Evolutionary conservation across 176 grass and related monocot species (phyloP).

Genomic region (Bolboschoenus planiculmis): DNA sequence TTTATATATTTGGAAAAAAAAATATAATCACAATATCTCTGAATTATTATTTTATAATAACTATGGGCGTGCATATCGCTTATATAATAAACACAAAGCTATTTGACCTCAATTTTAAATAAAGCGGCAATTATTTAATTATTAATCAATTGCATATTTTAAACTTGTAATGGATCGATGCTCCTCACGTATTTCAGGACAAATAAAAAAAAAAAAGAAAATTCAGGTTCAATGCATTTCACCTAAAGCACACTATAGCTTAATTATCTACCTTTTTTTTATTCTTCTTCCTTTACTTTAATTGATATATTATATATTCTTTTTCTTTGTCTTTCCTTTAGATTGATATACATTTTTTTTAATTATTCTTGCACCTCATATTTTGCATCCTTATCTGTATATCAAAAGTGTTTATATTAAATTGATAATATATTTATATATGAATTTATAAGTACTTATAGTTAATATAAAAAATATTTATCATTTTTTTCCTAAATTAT

Average conservation of each 20-base stretch:
- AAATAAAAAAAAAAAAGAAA: slow-evolving; percentile 6
- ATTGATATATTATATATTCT: too few species aligned
- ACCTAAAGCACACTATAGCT: background rate
- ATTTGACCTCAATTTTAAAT: background rate
- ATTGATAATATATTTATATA: too few species aligned
- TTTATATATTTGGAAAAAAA: background rate
- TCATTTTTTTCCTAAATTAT: too few species aligned
- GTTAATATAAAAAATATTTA: too few species aligned
- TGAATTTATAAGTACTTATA: too few species aligned
- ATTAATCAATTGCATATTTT: slow-evolving; percentile 5
- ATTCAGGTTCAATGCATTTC: background rate
- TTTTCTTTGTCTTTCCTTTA: too few species aligned
- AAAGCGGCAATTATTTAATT: background rate
- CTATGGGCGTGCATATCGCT: background rate
- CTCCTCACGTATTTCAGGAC: background rate
- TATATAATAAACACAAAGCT: background rate
- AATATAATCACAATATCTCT: background rate
- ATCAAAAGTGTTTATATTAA: too few species aligned
- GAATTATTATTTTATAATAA: too few species aligned
- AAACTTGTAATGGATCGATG: slow-evolving; percentile 6
- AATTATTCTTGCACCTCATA: too few species aligned
- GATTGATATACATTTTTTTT: too few species aligned
- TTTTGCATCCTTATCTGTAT: too few species aligned
- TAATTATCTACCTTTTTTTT: background rate
- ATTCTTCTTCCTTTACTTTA: background rate